Conservation (phyloP, 73 alveolate species). For the Uronychia binucleata region DNA sequence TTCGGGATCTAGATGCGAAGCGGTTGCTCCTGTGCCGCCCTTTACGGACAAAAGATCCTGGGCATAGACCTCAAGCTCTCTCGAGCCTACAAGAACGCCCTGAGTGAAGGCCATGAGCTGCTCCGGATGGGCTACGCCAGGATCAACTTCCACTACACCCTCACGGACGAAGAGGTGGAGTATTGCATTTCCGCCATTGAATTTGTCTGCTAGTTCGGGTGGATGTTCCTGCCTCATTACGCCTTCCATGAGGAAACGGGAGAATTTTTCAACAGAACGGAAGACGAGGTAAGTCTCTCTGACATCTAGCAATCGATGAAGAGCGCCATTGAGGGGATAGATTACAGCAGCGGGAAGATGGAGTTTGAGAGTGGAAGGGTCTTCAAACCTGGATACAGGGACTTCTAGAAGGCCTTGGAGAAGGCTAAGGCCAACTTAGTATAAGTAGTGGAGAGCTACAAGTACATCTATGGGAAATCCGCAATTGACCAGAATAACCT, state of each 20-base stretch:
- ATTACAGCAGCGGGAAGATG: conserved; percentile 1
- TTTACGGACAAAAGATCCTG: conserved; percentile 80
- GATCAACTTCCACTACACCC: conserved; percentile 81
- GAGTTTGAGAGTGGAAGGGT: background rate
- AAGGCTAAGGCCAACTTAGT: conserved; percentile 44
- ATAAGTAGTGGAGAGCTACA: conserved; percentile 36
- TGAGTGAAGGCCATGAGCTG: conserved; percentile 86
- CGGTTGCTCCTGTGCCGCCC: conserved; percentile 96
- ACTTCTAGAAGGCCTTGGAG: background rate
- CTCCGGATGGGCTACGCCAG: conserved; percentile 93
- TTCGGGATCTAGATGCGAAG: conserved; percentile 93
- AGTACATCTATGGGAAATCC: conserved; percentile 52
- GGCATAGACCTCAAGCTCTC: conserved; percentile 64
- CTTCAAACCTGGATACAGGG: background rate
- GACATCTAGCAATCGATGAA: conserved; percentile 5
- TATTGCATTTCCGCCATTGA: conserved; percentile 81
- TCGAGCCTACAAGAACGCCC: conserved; percentile 63
- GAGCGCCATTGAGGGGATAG: conserved; percentile 3
- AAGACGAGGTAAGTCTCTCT: conserved; percentile 50
- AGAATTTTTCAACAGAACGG: conserved; percentile 59
- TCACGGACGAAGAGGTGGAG: conserved; percentile 74
- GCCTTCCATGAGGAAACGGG: conserved; percentile 65
- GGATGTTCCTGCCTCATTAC: conserved; percentile 78
- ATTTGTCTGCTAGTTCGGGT: conserved; percentile 79
- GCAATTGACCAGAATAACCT: conserved; percentile 42